Evolutionary conservation across 2,329 filamentous ascomycete species (phyloP), one percentile per base, ranked within the genome.

Genomic region (Myriosclerotinia duriaeana): DNA sequence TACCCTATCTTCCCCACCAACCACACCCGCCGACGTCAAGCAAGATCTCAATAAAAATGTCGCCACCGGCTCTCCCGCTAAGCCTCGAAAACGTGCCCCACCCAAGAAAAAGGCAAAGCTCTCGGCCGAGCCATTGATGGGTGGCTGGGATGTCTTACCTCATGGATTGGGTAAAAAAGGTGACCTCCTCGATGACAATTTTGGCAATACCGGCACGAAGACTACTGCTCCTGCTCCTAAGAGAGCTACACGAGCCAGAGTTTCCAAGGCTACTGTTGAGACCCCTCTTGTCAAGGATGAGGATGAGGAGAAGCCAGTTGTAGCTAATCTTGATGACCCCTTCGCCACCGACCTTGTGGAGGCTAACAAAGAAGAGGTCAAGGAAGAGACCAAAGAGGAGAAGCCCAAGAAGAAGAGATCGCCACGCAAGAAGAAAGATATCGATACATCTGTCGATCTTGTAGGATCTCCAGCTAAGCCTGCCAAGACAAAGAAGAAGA

Each of bases 161-260:
- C 85, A 87, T 74, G 86, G 85, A 59, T 76, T 87, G n/a, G 84
- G 83, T 7, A 75, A 76, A 8, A 69, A 73, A 22, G 56, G 66
- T 26, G 67, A 64, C 34, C 36, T 71, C 26, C 54, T 54, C 66
- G 70, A 66, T 38, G 67, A 66, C 3, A 50, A 55, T 46, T 59
- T 66, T 44, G 58, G 46, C 5, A 52, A 52, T 56, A 22, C 15
- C 3, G 30, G 44, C 20, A 22, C 56, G 12, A 53, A 63, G 42
- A 30, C 9, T 17, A 8, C 53, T 42, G 11, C 34, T 14, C 8
- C 54, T 42, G 26, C 40, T 15, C 38, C 46, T n/a, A 46, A 46
- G 42, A 63, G 38, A 34, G 30, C 8, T 22, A 40, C 50, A 11
- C 30, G 36, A 54, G 36, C 55, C 17, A 66, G 46, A 42, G 38